These are phyloP conservation scores for Didymella segeticola DNA, from an alignment of 2,329 filamentous ascomycete species.

Conservation along the genomic window DNA sequence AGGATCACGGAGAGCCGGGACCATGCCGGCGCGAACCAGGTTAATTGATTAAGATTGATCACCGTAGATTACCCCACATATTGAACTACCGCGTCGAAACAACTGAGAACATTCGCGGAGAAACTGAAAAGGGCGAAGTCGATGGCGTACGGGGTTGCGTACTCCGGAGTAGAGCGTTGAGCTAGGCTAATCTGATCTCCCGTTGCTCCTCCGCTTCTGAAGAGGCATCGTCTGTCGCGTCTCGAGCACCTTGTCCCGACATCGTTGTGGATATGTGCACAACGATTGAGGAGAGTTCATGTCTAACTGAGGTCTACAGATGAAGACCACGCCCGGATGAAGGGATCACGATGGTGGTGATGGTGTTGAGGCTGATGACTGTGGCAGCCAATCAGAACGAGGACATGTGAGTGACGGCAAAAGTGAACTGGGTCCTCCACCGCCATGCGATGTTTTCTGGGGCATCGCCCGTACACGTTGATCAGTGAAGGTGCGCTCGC, in stretches of 20 bases:
- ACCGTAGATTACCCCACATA: constrained; percentile 28
- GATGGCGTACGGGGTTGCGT: constrained; percentile 1
- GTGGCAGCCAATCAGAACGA: not conserved
- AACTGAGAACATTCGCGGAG: constrained; percentile 24
- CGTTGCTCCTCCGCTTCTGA: constrained; percentile 22
- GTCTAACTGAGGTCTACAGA: not conserved
- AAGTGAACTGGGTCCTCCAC: not conserved
- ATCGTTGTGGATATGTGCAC: not conserved
- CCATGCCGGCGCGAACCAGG: constrained; percentile 28
- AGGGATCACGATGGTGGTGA: not conserved
- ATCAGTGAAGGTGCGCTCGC: not conserved
- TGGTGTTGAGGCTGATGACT: not conserved
- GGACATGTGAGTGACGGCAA: not conserved
- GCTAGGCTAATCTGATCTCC: constrained; percentile 7
- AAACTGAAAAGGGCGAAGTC: constrained; percentile 18
- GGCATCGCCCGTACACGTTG: not conserved
- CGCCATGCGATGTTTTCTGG: not conserved
- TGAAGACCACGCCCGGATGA: not conserved
- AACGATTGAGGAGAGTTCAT: not conserved
- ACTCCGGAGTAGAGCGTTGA: not conserved
- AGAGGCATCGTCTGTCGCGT: constrained; percentile 15
- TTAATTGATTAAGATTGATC: constrained; percentile 38
- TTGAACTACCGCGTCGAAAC: constrained; percentile 12
- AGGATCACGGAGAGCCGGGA: constrained; percentile 22
- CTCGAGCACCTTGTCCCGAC: not conserved